Conservation (phyloP, 2,329 filamentous ascomycete species). For the Fusarium oligoseptatum region DNA sequence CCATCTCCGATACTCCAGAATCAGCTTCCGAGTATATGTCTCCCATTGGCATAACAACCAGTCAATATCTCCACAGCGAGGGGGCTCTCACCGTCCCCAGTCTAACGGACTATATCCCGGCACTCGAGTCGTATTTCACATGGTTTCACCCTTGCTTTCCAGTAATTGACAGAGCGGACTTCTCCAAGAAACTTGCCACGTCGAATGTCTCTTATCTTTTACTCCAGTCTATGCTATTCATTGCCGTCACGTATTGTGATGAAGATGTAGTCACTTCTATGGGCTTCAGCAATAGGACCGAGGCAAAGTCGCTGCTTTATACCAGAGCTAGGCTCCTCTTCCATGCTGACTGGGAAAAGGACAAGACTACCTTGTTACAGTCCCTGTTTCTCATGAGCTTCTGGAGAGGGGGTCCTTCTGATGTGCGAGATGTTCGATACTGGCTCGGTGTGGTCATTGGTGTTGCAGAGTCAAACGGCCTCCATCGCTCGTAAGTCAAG, state of each 20-base stretch:
- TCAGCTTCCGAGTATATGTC: conserved; percentile 30
- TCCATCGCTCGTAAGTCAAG: conserved; percentile 56
- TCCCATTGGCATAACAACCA: conserved; percentile 57
- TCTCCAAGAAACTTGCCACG: conserved; percentile 55
- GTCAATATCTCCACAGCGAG: conserved; percentile 64
- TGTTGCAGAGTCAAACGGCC: conserved; percentile 62
- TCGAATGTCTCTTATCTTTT: conserved; percentile 62
- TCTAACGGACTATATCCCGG: conserved; percentile 54
- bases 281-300: conserved; percentile 62
- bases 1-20: conserved; percentile 46
- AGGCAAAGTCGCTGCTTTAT: conserved; percentile 65
- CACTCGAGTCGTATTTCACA: conserved; percentile 66
- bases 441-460: conserved; percentile 65
- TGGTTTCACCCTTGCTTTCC: conserved; percentile 71
- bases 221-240: conserved; percentile 66
- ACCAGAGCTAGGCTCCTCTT: conserved; percentile 64
- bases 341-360: conserved; percentile 65
- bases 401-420: conserved; percentile 63
- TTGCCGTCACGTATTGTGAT: conserved; percentile 67
- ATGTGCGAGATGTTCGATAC: conserved; percentile 62
- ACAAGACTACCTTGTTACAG: conserved; percentile 64
- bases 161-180: conserved; percentile 61
- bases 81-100: conserved; percentile 61
- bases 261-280: conserved; percentile 58
- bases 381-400: conserved; percentile 68